Evolutionary conservation across 768 basidiomycete genomes (phyloP).

Genomic region (Kwoniella heveanensis): DNA sequence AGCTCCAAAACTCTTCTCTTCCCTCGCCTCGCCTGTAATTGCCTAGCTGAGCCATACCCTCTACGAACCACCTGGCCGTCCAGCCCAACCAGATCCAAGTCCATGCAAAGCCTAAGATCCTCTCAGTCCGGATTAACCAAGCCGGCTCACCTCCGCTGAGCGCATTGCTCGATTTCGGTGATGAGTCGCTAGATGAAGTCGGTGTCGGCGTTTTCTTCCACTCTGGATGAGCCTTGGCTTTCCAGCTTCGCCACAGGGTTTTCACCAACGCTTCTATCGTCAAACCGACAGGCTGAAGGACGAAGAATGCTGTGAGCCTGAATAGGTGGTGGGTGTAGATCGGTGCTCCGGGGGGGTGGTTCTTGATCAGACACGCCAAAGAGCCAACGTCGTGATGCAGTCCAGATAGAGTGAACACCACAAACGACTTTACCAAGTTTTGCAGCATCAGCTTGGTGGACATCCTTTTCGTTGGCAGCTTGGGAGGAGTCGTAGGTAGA

Average conservation of each 20-base stretch:
- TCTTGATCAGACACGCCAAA: conserved; percentile 19
- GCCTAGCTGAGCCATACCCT: conserved; percentile 35
- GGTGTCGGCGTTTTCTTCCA: background rate
- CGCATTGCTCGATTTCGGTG: too few relatives aligned
- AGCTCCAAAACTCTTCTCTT: conserved; percentile 13
- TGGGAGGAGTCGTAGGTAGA: conserved; percentile 19
- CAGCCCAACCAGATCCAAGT: conserved; percentile 48
- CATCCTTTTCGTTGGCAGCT: conserved; percentile 3
- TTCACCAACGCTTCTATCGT: conserved; percentile 41
- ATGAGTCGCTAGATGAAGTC: too few relatives aligned
- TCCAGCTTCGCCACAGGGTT: conserved; percentile 23
- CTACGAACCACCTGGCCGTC: conserved; percentile 42
- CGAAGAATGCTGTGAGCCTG: conserved; percentile 39
- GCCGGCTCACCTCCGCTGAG: conserved; percentile 8
- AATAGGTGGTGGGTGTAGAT: conserved; percentile 15
- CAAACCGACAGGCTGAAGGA: conserved; percentile 43
- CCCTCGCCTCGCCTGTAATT: conserved; percentile 22
- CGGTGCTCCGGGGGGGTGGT: background rate
- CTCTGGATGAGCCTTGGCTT: conserved; percentile 6
- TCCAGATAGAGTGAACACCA: conserved; percentile 44
- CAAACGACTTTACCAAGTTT: conserved; percentile 44
- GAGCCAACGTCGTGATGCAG: conserved; percentile 37
- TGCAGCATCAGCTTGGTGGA: conserved; percentile 15
- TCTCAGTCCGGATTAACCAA: conserved; percentile 33
- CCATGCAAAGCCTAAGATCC: conserved; percentile 39